Evolutionary conservation across 2,329 filamentous ascomycete species (phyloP), one percentile per base, ranked within the genome.

Genomic region (Fusarium avenaceum): DNA sequence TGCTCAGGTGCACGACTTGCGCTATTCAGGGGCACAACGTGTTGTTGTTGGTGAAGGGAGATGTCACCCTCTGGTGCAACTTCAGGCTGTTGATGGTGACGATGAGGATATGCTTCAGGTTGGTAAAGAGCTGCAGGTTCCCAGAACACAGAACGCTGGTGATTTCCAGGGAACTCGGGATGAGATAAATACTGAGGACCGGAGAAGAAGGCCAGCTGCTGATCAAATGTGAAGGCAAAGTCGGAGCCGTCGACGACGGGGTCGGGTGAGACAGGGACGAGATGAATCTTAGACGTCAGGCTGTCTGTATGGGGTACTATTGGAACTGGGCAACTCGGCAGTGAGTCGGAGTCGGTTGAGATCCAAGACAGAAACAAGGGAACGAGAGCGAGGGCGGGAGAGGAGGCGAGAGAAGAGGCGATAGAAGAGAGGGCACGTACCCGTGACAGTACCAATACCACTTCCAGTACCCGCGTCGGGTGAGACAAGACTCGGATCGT

Each of bases 211-310:
- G 69, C 73, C 24, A 78, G 67, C 53, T 79, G 69, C 48, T 65
- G 74, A 30, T 76, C 76, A 65, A 80, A 75, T 56, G 72, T 73
- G 64, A 81, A 80, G 72, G 72, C 71, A 69, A 80, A 79, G 60
- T 79, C 74, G 62, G 71, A 68, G 45, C 76, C 67, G 35, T 74
- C 76, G 51, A 79, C 61, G 44, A 71, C 65, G 35, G 74, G 58
- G 24, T 78, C 71, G 53, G 74, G 67, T 69, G 72, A 74, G 67
- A 76, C 72, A 62, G 69, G 67, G 39, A 69, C 57, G 35, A 65
- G 60, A 60, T 77, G 73, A 54, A 62, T 70, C 46, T 74, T 68
- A 51, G 71, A 53, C 55, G 72, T 55, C 50, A 71, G 52, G 46
- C 65, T 71, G 43, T 61, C 64, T 43, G 69, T 50, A 64, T 73